Conservation (phyloP, 1,284 basidiomycete species). For the Rhizopogon parksii region DNA sequence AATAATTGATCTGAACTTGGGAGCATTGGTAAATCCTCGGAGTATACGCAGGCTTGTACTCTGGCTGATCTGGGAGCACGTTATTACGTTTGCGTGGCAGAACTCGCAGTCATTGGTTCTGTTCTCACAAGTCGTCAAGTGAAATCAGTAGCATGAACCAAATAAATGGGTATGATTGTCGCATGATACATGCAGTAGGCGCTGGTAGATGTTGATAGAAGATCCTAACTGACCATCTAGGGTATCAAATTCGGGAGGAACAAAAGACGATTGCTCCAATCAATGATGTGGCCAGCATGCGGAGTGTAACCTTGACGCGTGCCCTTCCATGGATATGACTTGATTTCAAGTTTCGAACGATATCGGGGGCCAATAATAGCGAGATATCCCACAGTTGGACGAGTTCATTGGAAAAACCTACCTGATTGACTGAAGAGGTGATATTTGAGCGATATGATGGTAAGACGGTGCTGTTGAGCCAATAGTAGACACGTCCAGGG, state of each 20-base stretch:
- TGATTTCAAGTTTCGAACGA: not conserved
- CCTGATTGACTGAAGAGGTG: constrained; percentile 2
- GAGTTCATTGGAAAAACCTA: not conserved
- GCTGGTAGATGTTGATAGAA: too few relatives aligned
- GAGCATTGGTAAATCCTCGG: not conserved
- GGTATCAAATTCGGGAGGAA: constrained; percentile 3
- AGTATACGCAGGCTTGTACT: not conserved
- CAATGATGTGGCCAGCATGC: not conserved
- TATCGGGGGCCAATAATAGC: constrained; percentile 7
- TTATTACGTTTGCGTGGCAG: not conserved
- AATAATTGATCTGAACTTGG: not conserved
- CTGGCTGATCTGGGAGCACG: too few relatives aligned
- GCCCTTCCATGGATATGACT: not conserved
- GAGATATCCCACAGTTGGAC: constrained; percentile 1
- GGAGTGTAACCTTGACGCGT: not conserved
- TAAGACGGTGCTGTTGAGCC: not conserved
- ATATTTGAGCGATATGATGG: constrained; percentile 1
- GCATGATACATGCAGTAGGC: not conserved
- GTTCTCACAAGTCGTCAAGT: not conserved
- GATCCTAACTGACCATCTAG: too few relatives aligned
- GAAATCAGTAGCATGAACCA: not conserved
- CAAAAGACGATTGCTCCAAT: not conserved
- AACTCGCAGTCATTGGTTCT: not conserved
- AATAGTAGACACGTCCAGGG: not conserved
- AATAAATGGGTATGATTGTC: not conserved